A percentile compares a stretch with the other conserved stretches of the same genome.
Evolutionary conservation across 2,329 filamentous ascomycete genomes (phyloP).

Genomic region (Penicillium italicum): DNA sequence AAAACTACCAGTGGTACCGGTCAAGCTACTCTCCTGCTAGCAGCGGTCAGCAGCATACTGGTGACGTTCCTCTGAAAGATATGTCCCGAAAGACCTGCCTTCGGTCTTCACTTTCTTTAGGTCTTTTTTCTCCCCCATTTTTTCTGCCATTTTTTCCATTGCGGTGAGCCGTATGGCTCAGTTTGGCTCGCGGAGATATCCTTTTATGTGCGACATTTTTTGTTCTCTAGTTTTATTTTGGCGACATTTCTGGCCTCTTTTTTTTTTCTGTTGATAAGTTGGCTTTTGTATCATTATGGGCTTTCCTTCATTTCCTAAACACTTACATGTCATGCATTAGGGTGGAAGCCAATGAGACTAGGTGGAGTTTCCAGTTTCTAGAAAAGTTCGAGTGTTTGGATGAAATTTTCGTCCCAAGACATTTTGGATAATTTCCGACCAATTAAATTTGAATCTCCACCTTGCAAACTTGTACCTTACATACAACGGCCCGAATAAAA

Average conservation of each 20-base stretch:
- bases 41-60: background rate
- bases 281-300: background rate
- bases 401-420: background rate
- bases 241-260: background rate
- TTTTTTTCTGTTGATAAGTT: background rate
- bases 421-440: background rate
- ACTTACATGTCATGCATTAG: background rate
- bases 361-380: background rate
- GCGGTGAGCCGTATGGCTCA: background rate
- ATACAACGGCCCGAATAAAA: background rate
- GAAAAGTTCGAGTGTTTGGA: background rate
- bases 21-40: background rate
- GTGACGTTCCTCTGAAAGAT: background rate
- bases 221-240: conserved; percentile 1
- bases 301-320: background rate
- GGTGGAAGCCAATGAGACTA: background rate
- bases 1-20: background rate
- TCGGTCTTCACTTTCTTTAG: too few species aligned
- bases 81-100: background rate
- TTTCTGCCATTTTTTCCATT: background rate
- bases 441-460: background rate
- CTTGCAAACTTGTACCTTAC: background rate
- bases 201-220: conserved; percentile 1
- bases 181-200: conserved; percentile 6
- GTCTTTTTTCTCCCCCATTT: background rate